phyloP scores from a whole-genome alignment of 2,329 filamentous ascomycete species.

The Colletotrichum musicola region DNA sequence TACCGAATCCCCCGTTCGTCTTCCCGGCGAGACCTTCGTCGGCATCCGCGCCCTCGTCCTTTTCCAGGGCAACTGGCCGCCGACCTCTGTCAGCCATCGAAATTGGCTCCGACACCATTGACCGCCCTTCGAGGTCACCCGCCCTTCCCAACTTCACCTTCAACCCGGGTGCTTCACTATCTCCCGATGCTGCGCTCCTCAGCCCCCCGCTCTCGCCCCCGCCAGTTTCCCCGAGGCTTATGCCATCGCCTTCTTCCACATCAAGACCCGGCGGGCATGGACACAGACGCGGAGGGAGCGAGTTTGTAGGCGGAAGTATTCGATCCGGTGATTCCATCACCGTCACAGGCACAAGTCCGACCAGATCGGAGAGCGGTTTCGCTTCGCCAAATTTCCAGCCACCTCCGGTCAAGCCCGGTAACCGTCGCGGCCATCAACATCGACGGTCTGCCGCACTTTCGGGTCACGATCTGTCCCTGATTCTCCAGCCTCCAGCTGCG shows the following conservation, averaged over 20 bases:
- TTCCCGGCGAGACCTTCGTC: conserved; percentile 68
- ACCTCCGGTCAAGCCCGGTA: conserved; percentile 59
- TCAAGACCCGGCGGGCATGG: conserved; percentile 70
- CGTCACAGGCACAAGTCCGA: conserved; percentile 77
- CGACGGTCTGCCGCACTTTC: conserved; percentile 87
- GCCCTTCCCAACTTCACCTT: conserved; percentile 68
- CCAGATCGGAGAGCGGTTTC: conserved; percentile 71
- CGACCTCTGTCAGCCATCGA: conserved; percentile 68
- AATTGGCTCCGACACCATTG: conserved; percentile 47
- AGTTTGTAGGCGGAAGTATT: conserved; percentile 84
- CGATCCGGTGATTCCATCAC: conserved; percentile 69
- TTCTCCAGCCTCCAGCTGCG: conserved; percentile 71
- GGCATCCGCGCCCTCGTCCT: conserved; percentile 60
- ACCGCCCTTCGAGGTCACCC: conserved; percentile 49
- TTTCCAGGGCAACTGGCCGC: conserved; percentile 62
- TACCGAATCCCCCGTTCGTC: conserved; percentile 74
- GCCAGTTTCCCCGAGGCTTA: conserved; percentile 55
- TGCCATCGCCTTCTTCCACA: conserved; percentile 68
- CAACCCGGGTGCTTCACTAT: conserved; percentile 61
- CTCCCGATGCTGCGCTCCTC: conserved; percentile 55
- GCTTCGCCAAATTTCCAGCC: conserved; percentile 67
- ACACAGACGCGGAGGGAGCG: conserved; percentile 85
- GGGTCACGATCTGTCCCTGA: conserved; percentile 80
- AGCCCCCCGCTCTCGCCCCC: conserved; percentile 69
- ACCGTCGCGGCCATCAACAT: conserved; percentile 80